Base-by-base conservation (phyloP, 1,139 yeast genomes). In the Hansenula sp. region DNA sequence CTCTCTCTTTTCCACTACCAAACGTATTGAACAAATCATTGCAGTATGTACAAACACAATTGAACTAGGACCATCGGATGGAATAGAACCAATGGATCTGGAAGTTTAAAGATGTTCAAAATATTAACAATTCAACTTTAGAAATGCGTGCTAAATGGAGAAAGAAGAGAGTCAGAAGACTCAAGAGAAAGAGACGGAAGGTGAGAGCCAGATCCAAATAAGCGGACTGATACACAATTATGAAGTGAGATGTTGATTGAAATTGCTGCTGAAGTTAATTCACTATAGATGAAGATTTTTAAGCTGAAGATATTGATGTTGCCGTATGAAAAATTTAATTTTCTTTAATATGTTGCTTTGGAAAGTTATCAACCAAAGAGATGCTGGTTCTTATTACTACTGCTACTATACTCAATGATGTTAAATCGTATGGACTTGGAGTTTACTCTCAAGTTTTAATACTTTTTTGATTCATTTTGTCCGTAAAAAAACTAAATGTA, bases 121-220 rank as follows among this genome's bases (percentile, higher is more conserved):
- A 7, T 30, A 41, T 42, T 50, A 51, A 51, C 52, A 44, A 18
- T 16, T 4, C 3, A 27, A 8, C 24, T 9, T 17, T 43, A 53
- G 69, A 61, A 62, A 85, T 85, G 95, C 84, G 95, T 83, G 79
- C 82, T 77, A 85, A 85, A 84, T 88, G 96, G 97, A 89, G 96
- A 88, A 90, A 90, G 86, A 90, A 90, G 95, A 89, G 97, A 89
- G 95, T 85, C 77, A 89, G 97, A 88, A 88, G 96, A 88, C 88
- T 90, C 72, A 90, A 90, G 86, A 87, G 96, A 84, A 90, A 90
- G 95, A 86, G 97, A 85, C 96, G 97, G 96, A 89, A 89, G 95
- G 96, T 90, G 68, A 87, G 97, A 87, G 97, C 97, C 77, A 88
- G 97, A 88, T 84, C 93, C 80, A 85, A 85, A 84, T 85, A 84